Percentiles rank a stretch among this genome's conserved stretches.
Evolutionary conservation across 2,329 filamentous ascomycete species (phyloP).

Genomic region (Lojkania enalia): DNA sequence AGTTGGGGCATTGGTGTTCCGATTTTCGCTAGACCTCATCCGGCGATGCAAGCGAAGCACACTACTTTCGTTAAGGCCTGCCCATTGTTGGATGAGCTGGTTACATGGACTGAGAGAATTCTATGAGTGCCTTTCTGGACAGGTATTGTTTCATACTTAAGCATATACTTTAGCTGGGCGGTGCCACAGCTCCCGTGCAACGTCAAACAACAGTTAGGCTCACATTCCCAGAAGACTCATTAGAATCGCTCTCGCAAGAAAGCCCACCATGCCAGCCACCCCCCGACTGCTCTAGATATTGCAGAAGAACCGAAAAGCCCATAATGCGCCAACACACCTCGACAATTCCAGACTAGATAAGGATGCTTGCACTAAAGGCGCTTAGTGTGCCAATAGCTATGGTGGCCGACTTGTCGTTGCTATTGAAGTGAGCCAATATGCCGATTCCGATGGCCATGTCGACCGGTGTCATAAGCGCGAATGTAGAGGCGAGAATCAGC

Average conservation of each 20-base stretch:
- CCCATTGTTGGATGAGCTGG: no score
- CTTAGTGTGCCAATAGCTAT: constrained; percentile 74
- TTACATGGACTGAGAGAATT: no score
- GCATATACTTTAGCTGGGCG: no score
- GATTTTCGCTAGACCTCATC: no score
- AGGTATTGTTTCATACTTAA: no score
- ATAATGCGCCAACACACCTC: constrained; percentile 79
- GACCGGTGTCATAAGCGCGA: constrained; percentile 72
- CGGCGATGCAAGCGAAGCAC: no score
- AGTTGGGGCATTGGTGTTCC: no score
- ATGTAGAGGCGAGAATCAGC: constrained; percentile 63
- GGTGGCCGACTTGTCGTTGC: constrained; percentile 69
- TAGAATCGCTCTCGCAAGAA: constrained; percentile 65
- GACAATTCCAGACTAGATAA: constrained; percentile 78
- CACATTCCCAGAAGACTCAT: constrained; percentile 78
- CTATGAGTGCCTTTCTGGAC: no score
- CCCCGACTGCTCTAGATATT: constrained; percentile 54
- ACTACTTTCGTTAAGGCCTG: no score
- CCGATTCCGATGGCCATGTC: constrained; percentile 82
- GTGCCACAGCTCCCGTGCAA: no score
- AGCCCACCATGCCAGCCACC: constrained; percentile 53
- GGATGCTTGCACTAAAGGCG: constrained; percentile 72
- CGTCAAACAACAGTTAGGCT: no score
- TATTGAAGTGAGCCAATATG: constrained; percentile 71
- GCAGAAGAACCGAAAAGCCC: constrained; percentile 63